Evolutionary conservation across 2,329 filamentous ascomycete species (phyloP).

Genomic region (Nemania diffusa): DNA sequence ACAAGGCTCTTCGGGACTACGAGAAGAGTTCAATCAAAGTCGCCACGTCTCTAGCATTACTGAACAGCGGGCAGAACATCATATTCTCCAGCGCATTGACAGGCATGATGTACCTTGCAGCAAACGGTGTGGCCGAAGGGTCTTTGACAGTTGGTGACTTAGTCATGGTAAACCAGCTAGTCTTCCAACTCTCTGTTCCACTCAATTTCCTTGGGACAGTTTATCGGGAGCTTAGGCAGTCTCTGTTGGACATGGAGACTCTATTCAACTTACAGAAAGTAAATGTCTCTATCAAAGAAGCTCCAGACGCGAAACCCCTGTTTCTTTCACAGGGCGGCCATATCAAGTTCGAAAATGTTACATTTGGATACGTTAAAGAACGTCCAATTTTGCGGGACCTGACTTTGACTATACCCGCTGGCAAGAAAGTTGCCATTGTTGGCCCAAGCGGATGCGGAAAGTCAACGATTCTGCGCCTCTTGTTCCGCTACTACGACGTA

Average conservation of each 20-base stretch:
- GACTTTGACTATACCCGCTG: constrained; percentile 88
- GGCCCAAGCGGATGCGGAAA: constrained; percentile 97
- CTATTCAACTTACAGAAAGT: constrained; percentile 98
- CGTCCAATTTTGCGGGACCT: constrained; percentile 88
- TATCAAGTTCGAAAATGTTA: constrained; percentile 94
- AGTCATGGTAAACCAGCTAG: constrained; percentile 98
- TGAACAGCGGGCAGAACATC: constrained; percentile 95
- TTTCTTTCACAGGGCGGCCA: constrained; percentile 80
- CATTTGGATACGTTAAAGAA: constrained; percentile 89
- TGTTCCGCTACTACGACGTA: constrained; percentile 95
- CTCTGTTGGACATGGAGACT: constrained; percentile 97
- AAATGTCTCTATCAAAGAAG: constrained; percentile 86
- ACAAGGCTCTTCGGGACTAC: constrained; percentile 85
- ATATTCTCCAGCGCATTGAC: constrained; percentile 96
- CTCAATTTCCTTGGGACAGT: constrained; percentile 98
- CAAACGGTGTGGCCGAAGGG: constrained; percentile 85
- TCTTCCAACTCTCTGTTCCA: constrained; percentile 96
- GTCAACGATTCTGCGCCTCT: constrained; percentile 86
- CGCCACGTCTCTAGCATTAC: constrained; percentile 88
- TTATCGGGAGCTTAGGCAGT: constrained; percentile 94
- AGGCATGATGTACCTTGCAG: constrained; percentile 97
- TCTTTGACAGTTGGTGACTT: constrained; percentile 90
- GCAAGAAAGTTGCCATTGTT: constrained; percentile 95
- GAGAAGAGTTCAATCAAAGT: constrained; percentile 97
- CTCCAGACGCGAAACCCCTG: constrained; percentile 77